Evolutionary conservation across 148 eudicot genomes (phyloP), one percentile per base, ranked within the genome.

Genomic region (Cornus suecica): DNA sequence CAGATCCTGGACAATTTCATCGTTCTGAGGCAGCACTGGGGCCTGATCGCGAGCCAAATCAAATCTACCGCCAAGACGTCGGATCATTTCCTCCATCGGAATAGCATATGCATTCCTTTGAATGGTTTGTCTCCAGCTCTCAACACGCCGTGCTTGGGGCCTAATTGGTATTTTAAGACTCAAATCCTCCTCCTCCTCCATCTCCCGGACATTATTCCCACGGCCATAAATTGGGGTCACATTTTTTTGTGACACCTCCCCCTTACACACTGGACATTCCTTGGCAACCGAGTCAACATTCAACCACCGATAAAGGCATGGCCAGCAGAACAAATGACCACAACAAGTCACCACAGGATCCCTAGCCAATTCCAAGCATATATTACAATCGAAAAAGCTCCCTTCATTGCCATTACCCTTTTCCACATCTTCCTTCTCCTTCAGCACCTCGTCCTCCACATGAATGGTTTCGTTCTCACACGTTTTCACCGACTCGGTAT

Each of bases 241-340:
- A 68, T 78, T 92, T 80, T 95, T 93, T 41, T 76, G 71, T 0
- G 93, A 81, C 25, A 95, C 99, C 77, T 92, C 97, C 6, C 99
- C 99, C 78, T 95, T 95, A 74, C 99, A 95, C 32, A 92, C 97
- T 0, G 97, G 99, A 66, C 99, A 95, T 66, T 95, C 97, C 73
- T 86, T 95, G n/a, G 97, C 90, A 72, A 83, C 87, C 1, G 97
- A 89, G 70, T 95, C 91, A 77, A 87, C 74, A 78, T 89, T 84
- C 62, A 95, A 37, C 99, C 99, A 95, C n/a, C 86, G 88, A 83
- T 92, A 95, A 62, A 95, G 86, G 70, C 99, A 95, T 10, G 97
- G 85, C 99, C 99, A 95, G 74, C 99, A 95, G 82, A 95, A 95
- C 80, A 95, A 83, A 84, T 95, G 99, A 75, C 99, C 99, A 74